Conservation (phyloP, 495 filamentous ascomycete species). For the Chaetomium fimeti region DNA sequence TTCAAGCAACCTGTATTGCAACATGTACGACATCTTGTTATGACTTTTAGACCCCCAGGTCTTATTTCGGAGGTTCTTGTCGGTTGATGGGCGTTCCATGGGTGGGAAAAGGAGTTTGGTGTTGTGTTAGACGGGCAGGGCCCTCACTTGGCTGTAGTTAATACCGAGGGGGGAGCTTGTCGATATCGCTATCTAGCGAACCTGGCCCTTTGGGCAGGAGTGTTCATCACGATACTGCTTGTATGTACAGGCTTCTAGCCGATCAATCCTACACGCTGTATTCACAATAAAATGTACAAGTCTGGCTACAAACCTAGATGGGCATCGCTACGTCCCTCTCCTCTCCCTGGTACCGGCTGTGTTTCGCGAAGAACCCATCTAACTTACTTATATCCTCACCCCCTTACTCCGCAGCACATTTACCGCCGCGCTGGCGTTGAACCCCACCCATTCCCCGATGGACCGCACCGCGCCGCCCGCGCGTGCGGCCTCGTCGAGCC, state of each 20-base stretch:
- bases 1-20: constrained; percentile 5
- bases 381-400: constrained; percentile 50
- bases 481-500: constrained; percentile 65
- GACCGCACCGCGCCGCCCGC: constrained; percentile 59
- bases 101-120: constrained; percentile 10
- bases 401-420: constrained; percentile 66
- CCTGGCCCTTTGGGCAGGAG: neutral
- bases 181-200: constrained; percentile 6
- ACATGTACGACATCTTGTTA: neutral
- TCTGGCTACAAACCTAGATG: neutral
- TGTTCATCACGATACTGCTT: constrained; percentile 5
- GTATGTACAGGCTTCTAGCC: constrained; percentile 8
- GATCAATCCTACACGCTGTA: constrained; percentile 4
- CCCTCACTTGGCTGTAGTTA: neutral
- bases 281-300: constrained; percentile 4
- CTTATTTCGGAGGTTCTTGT: neutral
- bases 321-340: neutral
- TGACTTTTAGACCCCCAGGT: neutral
- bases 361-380: neutral
- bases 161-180: neutral
- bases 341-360: neutral
- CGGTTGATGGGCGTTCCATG: neutral
- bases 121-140: constrained; percentile 5
- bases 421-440: constrained; percentile 62
- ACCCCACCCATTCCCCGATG: constrained; percentile 71